phyloP scores from a whole-genome alignment of 2,329 filamentous ascomycete genomes.

The Thyridium curvatum region DNA sequence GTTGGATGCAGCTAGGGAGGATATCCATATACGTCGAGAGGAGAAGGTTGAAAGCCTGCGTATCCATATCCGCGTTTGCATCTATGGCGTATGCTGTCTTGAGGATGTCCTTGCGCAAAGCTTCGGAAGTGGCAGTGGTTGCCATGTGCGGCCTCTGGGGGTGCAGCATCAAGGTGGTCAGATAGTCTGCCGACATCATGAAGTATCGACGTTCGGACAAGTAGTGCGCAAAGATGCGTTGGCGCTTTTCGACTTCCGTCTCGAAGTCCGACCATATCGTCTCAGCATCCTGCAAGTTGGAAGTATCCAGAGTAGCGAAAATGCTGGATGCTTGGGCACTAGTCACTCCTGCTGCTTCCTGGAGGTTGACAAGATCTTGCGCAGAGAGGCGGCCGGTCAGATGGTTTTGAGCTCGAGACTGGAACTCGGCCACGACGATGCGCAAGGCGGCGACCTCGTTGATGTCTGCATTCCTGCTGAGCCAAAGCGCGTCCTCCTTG shows the following conservation, averaged over 20 bases:
- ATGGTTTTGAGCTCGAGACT: slow-evolving; percentile 68
- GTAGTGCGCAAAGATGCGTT: slow-evolving; percentile 65
- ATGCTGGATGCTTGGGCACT: slow-evolving; percentile 53
- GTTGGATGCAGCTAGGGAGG: slow-evolving; percentile 40
- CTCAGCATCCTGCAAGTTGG: slow-evolving; percentile 43
- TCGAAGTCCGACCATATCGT: slow-evolving; percentile 54
- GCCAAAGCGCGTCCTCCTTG: slow-evolving; percentile 80
- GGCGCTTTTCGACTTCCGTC: slow-evolving; percentile 53
- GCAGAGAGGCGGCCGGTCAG: slow-evolving; percentile 67
- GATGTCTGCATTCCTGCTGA: slow-evolving; percentile 70
- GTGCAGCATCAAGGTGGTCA: slow-evolving; percentile 43
- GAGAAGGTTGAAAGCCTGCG: slow-evolving; percentile 33
- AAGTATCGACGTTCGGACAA: slow-evolving; percentile 66
- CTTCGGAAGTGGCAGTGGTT: neutral
- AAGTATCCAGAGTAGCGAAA: slow-evolving; percentile 42
- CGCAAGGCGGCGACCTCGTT: slow-evolving; percentile 80
- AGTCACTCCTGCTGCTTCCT: slow-evolving; percentile 63
- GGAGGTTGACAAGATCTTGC: slow-evolving; percentile 70
- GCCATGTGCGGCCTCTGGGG: neutral
- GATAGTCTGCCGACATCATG: slow-evolving; percentile 55
- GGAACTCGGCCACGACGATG: slow-evolving; percentile 76
- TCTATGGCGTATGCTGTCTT: slow-evolving; percentile 2
- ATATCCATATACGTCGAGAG: slow-evolving; percentile 42
- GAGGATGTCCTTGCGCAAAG: slow-evolving; percentile 5
- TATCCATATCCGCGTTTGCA: slow-evolving; percentile 2